Percentiles rank a stretch among this genome's conserved stretches.
phyloP scores from a whole-genome alignment of 345 rosid genomes.

The Salix koriyanagi region DNA sequence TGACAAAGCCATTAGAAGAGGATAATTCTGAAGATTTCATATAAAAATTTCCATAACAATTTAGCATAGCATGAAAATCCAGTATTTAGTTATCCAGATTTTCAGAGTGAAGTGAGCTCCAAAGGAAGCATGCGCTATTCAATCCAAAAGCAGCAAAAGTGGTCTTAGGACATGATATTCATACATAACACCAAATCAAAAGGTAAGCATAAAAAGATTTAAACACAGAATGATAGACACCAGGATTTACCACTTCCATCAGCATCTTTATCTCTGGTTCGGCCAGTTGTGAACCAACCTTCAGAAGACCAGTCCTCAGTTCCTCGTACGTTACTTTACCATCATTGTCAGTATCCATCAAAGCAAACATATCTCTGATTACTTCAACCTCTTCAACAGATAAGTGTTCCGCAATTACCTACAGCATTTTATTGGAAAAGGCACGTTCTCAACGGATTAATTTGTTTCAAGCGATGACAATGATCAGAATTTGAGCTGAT shows the following conservation, averaged over 20 bases:
- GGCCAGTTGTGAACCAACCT: constrained; percentile 82
- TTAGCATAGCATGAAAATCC: not conserved
- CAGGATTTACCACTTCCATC: constrained; percentile 84
- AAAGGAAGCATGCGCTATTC: constrained; percentile 5
- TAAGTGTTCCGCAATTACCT: constrained; percentile 96
- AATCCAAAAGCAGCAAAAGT: not conserved
- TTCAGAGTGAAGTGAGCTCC: not conserved
- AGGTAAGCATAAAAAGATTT: not conserved
- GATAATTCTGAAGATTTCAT: not conserved
- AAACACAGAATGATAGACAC: not conserved
- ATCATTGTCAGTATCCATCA: constrained; percentile 87
- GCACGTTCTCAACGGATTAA: not conserved
- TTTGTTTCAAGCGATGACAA: not conserved
- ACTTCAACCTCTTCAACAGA: constrained; percentile 84
- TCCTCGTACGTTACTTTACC: constrained; percentile 81
- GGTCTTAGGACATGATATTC: not conserved
- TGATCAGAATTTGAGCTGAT: not conserved
- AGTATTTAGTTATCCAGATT: not conserved
- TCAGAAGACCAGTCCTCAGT: constrained; percentile 81
- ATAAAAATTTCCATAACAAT: not conserved
- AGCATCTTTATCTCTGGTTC: constrained; percentile 95
- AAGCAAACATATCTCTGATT: constrained; percentile 77
- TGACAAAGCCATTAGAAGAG: not conserved
- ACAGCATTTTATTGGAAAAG: constrained; percentile 25
- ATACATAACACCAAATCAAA: not conserved